Percentiles rank a stretch among this genome's conserved stretches.
Evolutionary conservation across 1,139 yeast genomes (phyloP).

Genomic region (Geotrichum aggregatum): DNA sequence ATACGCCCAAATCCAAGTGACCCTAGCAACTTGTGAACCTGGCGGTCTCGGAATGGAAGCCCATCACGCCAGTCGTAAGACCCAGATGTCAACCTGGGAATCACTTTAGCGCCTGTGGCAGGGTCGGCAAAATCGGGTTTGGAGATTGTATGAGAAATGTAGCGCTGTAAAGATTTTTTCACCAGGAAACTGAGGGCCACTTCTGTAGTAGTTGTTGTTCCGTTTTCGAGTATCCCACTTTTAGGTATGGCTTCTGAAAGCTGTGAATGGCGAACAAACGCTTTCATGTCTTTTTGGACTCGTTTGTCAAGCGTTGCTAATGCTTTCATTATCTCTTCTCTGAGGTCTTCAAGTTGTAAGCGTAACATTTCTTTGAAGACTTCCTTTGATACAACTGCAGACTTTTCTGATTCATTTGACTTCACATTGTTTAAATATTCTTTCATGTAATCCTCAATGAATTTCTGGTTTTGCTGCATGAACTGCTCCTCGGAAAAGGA

Average conservation of each 20-base stretch:
- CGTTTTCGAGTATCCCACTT: not conserved
- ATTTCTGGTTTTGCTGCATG: slow-evolving; percentile 11
- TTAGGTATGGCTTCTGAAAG: not conserved
- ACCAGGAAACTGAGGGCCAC: slow-evolving; percentile 5
- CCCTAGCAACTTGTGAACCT: slow-evolving; percentile 23
- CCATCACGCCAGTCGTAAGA: slow-evolving; percentile 27
- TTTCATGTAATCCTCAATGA: slow-evolving; percentile 11
- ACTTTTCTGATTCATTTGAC: not conserved
- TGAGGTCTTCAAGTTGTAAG: slow-evolving; percentile 10
- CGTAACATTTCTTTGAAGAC: slow-evolving; percentile 13
- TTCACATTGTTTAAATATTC: not conserved
- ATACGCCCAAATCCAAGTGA: slow-evolving; percentile 29
- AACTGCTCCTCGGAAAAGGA: slow-evolving; percentile 12
- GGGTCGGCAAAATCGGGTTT: slow-evolving; percentile 36
- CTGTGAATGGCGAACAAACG: not conserved
- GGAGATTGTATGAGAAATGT: slow-evolving; percentile 17
- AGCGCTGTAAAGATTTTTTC: slow-evolving; percentile 16
- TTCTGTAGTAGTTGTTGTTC: not conserved
- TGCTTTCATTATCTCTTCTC: slow-evolving; percentile 13
- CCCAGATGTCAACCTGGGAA: slow-evolving; percentile 31
- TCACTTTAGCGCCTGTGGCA: slow-evolving; percentile 34
- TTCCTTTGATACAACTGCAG: slow-evolving; percentile 15
- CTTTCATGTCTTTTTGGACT: not conserved
- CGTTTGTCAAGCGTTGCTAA: slow-evolving; percentile 7
- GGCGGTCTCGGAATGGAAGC: slow-evolving; percentile 22